These are phyloP conservation scores for Coemansia sp. DNA, from an alignment of 192 early-diverging fungal genomes.

Conservation along the genomic window DNA sequence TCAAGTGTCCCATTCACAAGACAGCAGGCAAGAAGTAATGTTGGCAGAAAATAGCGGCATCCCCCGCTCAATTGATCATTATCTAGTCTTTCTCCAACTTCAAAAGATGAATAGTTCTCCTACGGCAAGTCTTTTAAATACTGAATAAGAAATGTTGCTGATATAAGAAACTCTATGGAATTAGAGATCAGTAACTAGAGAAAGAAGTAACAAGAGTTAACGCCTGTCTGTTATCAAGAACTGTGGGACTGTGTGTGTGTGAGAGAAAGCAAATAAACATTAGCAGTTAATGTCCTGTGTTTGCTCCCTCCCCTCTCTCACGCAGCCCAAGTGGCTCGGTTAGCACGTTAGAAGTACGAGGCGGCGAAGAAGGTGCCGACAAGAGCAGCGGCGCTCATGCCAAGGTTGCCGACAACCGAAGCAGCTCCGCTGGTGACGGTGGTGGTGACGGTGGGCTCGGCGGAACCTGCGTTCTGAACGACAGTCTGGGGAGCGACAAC, in stretches of 20 bases:
- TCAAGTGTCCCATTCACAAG: neutral
- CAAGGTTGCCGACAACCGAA: conserved; percentile 19
- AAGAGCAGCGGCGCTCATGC: conserved; percentile 40
- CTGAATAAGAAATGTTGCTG: conserved; percentile 7
- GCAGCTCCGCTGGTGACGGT: conserved; percentile 33
- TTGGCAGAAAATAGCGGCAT: neutral
- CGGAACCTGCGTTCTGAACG: conserved; percentile 43
- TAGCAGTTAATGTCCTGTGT: neutral
- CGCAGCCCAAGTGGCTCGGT: neutral
- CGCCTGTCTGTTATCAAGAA: neutral
- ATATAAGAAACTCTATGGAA: neutral
- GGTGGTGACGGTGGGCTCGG: conserved; percentile 32
- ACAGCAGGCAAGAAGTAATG: neutral
- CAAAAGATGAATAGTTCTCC: neutral
- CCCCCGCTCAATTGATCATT: too few species aligned
- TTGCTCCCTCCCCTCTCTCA: neutral
- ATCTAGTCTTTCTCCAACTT: neutral
- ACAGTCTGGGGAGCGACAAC: conserved; percentile 22
- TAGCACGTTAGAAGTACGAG: conserved; percentile 35
- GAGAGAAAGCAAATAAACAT: neutral
- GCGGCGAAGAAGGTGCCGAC: conserved; percentile 36
- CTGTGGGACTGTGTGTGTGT: neutral
- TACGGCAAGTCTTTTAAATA: conserved; percentile 8
- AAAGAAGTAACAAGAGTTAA: neutral
- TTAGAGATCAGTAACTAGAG: neutral